Evolutionary conservation across 768 basidiomycete genomes (phyloP).

Genomic region (Termitomyces bulborhizus): DNA sequence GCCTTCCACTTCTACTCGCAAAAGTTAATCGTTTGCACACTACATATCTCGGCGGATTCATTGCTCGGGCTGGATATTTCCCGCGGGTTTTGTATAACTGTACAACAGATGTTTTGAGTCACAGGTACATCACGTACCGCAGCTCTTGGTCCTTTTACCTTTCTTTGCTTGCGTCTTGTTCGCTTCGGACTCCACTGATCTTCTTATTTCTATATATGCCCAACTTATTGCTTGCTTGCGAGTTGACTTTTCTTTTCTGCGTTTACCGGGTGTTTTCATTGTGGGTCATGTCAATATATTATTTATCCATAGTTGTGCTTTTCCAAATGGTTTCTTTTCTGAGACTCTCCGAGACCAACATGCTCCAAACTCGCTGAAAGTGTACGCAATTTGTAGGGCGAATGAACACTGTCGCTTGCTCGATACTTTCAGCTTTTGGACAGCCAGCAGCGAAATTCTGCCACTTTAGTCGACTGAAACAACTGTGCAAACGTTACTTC

Average conservation of each 20-base stretch:
- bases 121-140: conserved; percentile 5
- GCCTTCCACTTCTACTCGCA: conserved; percentile 15
- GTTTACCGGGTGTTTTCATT: not conserved
- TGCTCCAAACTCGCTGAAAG: not conserved
- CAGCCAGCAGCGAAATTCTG: not conserved
- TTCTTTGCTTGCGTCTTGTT: not conserved
- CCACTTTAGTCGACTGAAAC: not conserved
- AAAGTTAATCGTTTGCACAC: conserved; percentile 10
- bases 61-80: conserved; percentile 9
- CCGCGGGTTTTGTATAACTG: conserved; percentile 13
- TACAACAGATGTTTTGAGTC: conserved; percentile 11
- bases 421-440: not conserved
- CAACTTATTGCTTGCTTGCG: conserved; percentile 5
- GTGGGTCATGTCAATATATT: conserved; percentile 5
- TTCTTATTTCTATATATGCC: conserved; percentile 1
- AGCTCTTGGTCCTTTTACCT: not conserved
- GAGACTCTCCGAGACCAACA: not conserved
- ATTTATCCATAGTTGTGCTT: conserved; percentile 7
- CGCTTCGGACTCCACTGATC: not conserved
- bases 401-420: not conserved
- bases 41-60: not conserved
- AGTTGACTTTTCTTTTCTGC: not conserved
- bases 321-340: not conserved
- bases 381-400: not conserved
- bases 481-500: not conserved